Evolutionary conservation across 371 early-diverging fungal genomes (phyloP), one percentile per base, ranked within the genome.

Genomic region (Gilbertella persicaria): DNA sequence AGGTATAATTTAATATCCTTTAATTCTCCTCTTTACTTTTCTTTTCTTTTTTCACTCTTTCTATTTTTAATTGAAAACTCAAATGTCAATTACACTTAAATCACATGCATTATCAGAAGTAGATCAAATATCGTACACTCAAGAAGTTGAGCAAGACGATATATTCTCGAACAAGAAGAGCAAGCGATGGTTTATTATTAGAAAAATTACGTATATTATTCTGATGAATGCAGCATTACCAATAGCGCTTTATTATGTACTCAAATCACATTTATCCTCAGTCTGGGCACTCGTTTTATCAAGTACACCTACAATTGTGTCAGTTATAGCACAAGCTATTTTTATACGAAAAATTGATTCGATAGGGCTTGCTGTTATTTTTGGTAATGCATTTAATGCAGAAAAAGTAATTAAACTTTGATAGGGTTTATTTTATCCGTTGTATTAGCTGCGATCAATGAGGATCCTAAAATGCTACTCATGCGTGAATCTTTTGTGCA

Each of bases 401-500:
- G 42, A 16, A 14, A n/a, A 30, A 42, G n/a, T n/a, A n/a, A n/a
- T n/a, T n/a, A n/a, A n/a, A n/a, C n/a, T n/a, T n/a, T n/a, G n/a
- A 21, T 55, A 71, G 76, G 71, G 25, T 79, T 79, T 50, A 51
- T 64, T 26, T 39, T 79, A 19, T 79, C 79, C 2, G 73, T 73
- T 39, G 57, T 75, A 24, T 50, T 79, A 9, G 76, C 79, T 5
- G 59, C 65, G 5, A 44, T 69, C 21, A 73, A 75, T 48, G 68
- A 70, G 20, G 72, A 79, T 50, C 76, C 79, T 6, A 73, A 71
- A 36, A 50, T 79, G 20, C 54, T 79, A n/a, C 45, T 79, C 20
- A 48, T 79, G 55, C 50, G 79, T 30, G 79, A 76, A 53, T 79
- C 79, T 1, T 62, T 78, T 62, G 66, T 74, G 70, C 63, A 66